These are phyloP conservation scores for Luzula sylvatica DNA, from an alignment of 176 grass and related monocot genomes.

Conservation along the genomic window DNA sequence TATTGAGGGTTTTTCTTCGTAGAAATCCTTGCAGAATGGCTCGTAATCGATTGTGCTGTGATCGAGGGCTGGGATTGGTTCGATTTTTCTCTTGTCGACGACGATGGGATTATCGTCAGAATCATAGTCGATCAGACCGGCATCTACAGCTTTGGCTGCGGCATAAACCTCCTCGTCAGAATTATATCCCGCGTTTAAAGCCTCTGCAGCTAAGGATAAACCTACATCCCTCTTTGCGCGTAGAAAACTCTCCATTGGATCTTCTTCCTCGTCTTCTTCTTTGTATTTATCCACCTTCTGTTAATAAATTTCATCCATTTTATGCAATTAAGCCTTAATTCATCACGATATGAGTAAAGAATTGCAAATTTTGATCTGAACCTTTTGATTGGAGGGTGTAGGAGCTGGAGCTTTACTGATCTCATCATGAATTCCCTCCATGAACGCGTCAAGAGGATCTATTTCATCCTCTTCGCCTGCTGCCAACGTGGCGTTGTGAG, in stretches of 20 bases:
- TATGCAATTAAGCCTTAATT: background rate
- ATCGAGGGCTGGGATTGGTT: slow-evolving; percentile 71
- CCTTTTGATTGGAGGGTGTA: slow-evolving; percentile 10
- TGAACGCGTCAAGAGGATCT: slow-evolving; percentile 90
- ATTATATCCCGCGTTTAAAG: slow-evolving; percentile 59
- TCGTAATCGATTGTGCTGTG: slow-evolving; percentile 72
- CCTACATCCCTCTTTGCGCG: slow-evolving; percentile 78
- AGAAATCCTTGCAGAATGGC: slow-evolving; percentile 77
- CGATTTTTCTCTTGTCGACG: slow-evolving; percentile 92
- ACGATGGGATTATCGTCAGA: slow-evolving; percentile 86
- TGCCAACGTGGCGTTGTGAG: background rate
- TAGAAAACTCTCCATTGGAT: slow-evolving; percentile 84
- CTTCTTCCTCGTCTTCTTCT: slow-evolving; percentile 70
- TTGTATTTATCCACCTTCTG: slow-evolving; percentile 36
- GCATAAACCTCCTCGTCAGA: slow-evolving; percentile 99
- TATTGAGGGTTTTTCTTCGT: slow-evolving; percentile 84
- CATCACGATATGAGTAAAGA: too few relatives aligned
- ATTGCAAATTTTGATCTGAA: background rate
- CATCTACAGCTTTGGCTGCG: slow-evolving; percentile 89
- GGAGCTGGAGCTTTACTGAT: slow-evolving; percentile 53
- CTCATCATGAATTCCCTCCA: slow-evolving; percentile 88
- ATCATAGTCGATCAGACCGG: slow-evolving; percentile 83
- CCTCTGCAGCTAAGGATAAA: slow-evolving; percentile 66
- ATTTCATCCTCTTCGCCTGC: slow-evolving; percentile 30
- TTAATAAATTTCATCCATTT: background rate